Evolutionary conservation across 768 basidiomycete genomes (phyloP), one percentile per base, ranked within the genome.

Genomic region (Candolleomyces eurysporus): DNA sequence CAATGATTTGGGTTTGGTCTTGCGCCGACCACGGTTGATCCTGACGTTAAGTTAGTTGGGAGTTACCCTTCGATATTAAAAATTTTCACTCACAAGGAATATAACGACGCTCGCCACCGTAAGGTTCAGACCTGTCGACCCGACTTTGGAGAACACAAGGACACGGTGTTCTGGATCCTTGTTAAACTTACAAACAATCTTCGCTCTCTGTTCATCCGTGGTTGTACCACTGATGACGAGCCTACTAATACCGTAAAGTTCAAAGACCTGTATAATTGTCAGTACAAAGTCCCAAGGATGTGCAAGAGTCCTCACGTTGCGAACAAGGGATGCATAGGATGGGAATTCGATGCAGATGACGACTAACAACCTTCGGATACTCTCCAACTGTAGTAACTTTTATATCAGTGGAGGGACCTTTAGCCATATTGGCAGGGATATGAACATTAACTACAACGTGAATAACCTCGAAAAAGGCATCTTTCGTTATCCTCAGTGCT

Each of bases 301-400:
- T 64, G n/a, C n/a, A n/a, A n/a, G n/a, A n/a, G n/a, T n/a, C n/a
- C n/a, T 36, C 60, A 72, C 73, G 31, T 68, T 66, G 0, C 51
- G 56, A 2, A 72, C 56, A 4, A 70, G 48, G 0, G 48, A 43
- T 2, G 64, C 60, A 3, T 71, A 48, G 4, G 64, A 66, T 0
- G 67, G 60, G 30, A 72, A 72, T 21, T 69, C 66, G 13, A 66
- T 60, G 19, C 60, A 72, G 2, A 70, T 52, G 2, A 68, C n/a
- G n/a, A n/a, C n/a, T 26, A 26, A 26, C 26, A 26, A 4, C 26
- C 26, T 26, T 26, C 26, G 4, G 26, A 26, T 26, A 4, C 26
- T 26, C 26, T 26, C 26, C 26, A 2, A 26, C 26, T 26, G 26
- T 26, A 4, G 26, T 26, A 2, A 4, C 26, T 26, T 26, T 26